Base-by-base conservation (phyloP, 2,329 filamentous ascomycete species). In the Tolypocladium ovalisporum region DNA sequence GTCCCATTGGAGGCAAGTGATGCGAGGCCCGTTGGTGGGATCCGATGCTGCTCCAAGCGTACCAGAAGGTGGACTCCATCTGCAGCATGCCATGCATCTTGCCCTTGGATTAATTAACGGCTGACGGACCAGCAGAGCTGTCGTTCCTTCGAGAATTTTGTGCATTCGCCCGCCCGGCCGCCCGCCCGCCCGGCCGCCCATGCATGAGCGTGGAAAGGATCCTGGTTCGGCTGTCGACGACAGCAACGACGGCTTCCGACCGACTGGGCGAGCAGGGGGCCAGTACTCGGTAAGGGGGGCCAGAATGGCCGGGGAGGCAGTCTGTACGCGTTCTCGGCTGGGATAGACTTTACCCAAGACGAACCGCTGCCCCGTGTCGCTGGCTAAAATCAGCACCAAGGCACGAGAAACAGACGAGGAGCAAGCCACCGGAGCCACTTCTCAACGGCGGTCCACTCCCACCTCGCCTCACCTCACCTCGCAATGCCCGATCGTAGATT, bases 401-500 rank as follows among this genome's bases (percentile, higher is more conserved):
- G n/a, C 49, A 37, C 32, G 32, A 36, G 32, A 52, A 52, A 52
- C 51, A 49, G 27, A 49, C 24, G 36, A 36, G 39, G 29, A 44
- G 44, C 54, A 56, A 56, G 54, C 54, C 54, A 56, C 54, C 6
- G 35, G 32, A 52, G 51, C 51, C 51, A 52, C 51, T 52, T 37
- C 34, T 35, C 54, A 52, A 40, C 51, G 51, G 51, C 54, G 54
- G 44, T 52, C 34, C 54, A 32, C 54, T 39, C 54, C 34, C 54
- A 51, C 44, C 44, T 56, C 44, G 54, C 39, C 40, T 47, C 27
- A 34, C 32, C 44, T 29, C 44, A 34, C 32, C 44, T 29, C 44
- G 27, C 44, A 19, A 6, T 17, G 42, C 42, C 42, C 17, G 13
- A 34, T 34, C n/a, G n/a, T 34, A 13, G 36, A 37, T 37, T n/a